Conservation (phyloP, 2,329 filamentous ascomycete genomes). For the Colletotrichum lupini region DNA sequence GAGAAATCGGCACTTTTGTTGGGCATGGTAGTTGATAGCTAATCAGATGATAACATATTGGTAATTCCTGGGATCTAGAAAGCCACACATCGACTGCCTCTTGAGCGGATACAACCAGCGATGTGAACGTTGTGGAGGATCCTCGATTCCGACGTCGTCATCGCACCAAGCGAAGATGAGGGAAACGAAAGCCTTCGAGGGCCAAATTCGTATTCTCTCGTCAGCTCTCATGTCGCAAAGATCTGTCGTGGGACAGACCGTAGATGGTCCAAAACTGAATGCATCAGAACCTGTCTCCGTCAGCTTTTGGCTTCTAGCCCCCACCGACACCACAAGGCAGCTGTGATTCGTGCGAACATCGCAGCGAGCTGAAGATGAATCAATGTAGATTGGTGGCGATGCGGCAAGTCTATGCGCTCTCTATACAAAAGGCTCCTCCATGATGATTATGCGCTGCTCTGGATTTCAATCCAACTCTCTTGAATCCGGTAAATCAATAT, state of each 20-base stretch:
- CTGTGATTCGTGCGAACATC: background rate
- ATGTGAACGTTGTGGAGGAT: background rate
- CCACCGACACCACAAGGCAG: background rate
- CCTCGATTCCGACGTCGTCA: background rate
- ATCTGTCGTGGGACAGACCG: background rate
- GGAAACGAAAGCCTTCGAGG: background rate
- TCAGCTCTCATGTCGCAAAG: background rate
- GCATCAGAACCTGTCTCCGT: background rate
- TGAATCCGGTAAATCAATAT: background rate
- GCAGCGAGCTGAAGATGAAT: background rate
- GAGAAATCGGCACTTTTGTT: background rate
- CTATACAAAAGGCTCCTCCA: conserved; percentile 15
- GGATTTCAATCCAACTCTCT: background rate
- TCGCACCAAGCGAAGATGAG: background rate
- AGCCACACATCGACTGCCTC: too few species aligned
- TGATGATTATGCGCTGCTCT: background rate
- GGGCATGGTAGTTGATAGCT: background rate
- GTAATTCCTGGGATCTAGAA: too few species aligned
- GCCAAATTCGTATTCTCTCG: background rate
- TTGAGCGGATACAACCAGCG: background rate
- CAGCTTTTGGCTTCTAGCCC: background rate
- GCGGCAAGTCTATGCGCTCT: conserved; percentile 18
- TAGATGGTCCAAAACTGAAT: background rate
- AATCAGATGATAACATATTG: background rate
- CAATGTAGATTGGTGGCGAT: background rate